These are phyloP conservation scores for Metarhizium humberi DNA, from an alignment of 2,329 filamentous ascomycete species.

Conservation along the genomic window DNA sequence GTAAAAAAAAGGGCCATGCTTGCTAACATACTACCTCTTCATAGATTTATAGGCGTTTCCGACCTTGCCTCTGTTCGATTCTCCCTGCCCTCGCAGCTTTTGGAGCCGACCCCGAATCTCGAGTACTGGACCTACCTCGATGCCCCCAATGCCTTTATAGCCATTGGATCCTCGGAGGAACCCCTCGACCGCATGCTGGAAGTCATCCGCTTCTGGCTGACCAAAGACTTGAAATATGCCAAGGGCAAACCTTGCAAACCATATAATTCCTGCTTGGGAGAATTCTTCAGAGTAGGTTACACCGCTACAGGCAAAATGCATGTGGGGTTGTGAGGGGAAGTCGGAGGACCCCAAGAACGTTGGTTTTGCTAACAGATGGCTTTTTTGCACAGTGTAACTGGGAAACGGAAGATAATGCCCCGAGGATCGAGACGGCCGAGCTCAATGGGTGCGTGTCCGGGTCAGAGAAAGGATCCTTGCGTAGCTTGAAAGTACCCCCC, in stretches of 20 bases:
- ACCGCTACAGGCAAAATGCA: background rate
- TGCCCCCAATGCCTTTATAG: constrained; percentile 78
- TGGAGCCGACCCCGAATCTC: constrained; percentile 93
- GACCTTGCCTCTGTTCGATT: constrained; percentile 95
- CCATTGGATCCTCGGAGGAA: constrained; percentile 82
- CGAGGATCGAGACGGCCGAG: constrained; percentile 47
- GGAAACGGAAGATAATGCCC: constrained; percentile 76
- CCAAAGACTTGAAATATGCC: constrained; percentile 97
- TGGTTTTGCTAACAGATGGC: constrained; percentile 1
- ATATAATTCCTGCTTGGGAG: constrained; percentile 92
- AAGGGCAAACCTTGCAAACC: constrained; percentile 98
- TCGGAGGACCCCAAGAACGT: background rate
- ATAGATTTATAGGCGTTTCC: constrained; percentile 89
- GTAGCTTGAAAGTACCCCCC: constrained; percentile 36
- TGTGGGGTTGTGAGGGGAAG: background rate
- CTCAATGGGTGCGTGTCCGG: constrained; percentile 24
- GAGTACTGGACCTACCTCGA: constrained; percentile 99
- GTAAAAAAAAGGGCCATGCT: background rate
- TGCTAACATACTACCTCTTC: constrained; percentile 5
- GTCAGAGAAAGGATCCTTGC: constrained; percentile 32
- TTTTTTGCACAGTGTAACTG: constrained; percentile 65
- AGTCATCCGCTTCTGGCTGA: constrained; percentile 95
- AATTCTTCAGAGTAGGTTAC: constrained; percentile 79
- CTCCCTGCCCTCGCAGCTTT: constrained; percentile 86
- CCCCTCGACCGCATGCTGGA: constrained; percentile 89